phyloP scores from a whole-genome alignment of 2,329 filamentous ascomycete species.

The Harringtonia lauricola region DNA sequence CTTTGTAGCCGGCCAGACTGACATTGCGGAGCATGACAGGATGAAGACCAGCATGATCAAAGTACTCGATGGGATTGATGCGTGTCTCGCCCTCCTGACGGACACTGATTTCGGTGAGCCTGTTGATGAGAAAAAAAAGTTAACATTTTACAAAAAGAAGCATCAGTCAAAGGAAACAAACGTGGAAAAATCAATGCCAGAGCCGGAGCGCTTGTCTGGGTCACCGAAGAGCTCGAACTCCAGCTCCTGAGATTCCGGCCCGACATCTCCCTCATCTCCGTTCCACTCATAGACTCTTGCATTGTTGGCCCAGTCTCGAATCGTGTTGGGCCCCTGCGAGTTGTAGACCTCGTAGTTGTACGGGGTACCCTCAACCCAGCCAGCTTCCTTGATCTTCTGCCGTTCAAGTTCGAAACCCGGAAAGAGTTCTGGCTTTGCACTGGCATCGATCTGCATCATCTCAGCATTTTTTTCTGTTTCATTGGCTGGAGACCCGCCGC shows the following conservation, averaged over 20 bases:
- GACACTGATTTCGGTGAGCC: constrained; percentile 43
- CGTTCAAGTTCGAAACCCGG: constrained; percentile 12
- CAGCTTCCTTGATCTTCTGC: constrained; percentile 15
- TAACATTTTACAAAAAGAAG: constrained; percentile 2
- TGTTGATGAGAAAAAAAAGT: constrained; percentile 20
- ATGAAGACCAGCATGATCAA: constrained; percentile 72
- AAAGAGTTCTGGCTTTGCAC: constrained; percentile 10
- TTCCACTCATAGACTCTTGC: constrained; percentile 72
- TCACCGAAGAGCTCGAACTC: constrained; percentile 66
- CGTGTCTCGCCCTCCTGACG: constrained; percentile 43
- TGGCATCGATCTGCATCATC: background rate
- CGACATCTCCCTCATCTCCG: constrained; percentile 78
- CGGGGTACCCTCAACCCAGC: constrained; percentile 34
- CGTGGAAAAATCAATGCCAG: constrained; percentile 51
- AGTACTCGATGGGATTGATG: constrained; percentile 42
- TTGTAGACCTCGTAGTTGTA: constrained; percentile 35
- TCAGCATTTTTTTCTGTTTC: background rate
- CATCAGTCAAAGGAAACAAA: constrained; percentile 1
- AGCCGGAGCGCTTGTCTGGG: constrained; percentile 33
- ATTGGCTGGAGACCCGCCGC: no score
- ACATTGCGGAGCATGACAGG: constrained; percentile 75
- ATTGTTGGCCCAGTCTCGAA: constrained; percentile 35
- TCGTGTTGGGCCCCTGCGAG: constrained; percentile 8
- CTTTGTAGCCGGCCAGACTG: constrained; percentile 54
- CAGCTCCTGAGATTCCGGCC: constrained; percentile 56